Base-by-base conservation (phyloP, 1,284 basidiomycete species). In the Pyrrhoderma noxium region DNA sequence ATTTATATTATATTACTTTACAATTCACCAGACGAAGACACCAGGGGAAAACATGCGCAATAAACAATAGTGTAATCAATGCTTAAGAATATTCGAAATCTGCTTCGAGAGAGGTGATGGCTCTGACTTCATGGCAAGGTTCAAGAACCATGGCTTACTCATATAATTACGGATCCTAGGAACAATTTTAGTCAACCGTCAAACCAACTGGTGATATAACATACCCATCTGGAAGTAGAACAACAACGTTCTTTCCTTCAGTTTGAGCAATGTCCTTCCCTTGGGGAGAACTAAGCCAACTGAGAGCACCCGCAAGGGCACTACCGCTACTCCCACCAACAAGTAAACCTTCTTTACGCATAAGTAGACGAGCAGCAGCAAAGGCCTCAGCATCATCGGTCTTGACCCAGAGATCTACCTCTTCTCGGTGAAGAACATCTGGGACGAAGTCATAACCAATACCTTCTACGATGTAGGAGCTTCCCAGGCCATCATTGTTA, bases 391-490 rank as follows among this genome's bases (percentile, higher is more conserved):
- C 74, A 62, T 98, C 95, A 4, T 70, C 71, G 2, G 86, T 85
- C 77, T 97, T 98, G 60, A 92, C 66, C 95, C 95, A 98, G 16
- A 66, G 57, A 61, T 93, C 79, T 47, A 90, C 69, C 36, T 77
- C 71, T 40, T 74, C 70, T 49, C 80, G 80, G 27, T 77, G 75
- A 21, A 93, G 74, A 2, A 93, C 92, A 35, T 86, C 77, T 0
- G 93, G 93, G 49, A 93, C 67, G 64, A 96, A 96, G 65, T 96
- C 93, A 61, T 93, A 93, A 14, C 94, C 94, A 54, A 97, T 98
- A 8, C 94, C 94, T 66, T 98, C 94, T 13, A 98, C 82, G 56
- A 85, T 68, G 65, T 98, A 99, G 44, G 73, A 67, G 5, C 70
- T 65, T 1, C 82, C 82, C 36, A 74, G 68, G 19, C 78, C 80